These are phyloP conservation scores for Osmanthus fragrans DNA, from an alignment of 257 asterid species.

Conservation along the genomic window DNA sequence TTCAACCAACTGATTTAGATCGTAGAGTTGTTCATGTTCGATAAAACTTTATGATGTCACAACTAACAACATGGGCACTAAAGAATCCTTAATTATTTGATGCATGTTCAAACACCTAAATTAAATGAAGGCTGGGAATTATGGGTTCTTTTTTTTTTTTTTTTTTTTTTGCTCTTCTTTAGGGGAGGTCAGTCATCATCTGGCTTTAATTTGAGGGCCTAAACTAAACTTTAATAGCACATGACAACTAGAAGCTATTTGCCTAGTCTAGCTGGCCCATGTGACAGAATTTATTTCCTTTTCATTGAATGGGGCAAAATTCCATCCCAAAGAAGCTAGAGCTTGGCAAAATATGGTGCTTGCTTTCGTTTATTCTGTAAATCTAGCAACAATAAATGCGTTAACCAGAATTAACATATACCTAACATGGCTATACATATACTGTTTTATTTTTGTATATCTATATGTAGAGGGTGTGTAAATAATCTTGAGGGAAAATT, in stretches of 20 bases:
- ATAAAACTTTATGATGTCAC: background rate
- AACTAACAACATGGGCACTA: too few relatives aligned
- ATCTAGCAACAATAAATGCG: background rate
- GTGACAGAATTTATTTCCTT: background rate
- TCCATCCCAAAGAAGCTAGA: background rate
- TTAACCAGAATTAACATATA: background rate
- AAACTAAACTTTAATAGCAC: background rate
- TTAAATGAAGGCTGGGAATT: slow-evolving; percentile 16
- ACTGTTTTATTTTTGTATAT: too few relatives aligned
- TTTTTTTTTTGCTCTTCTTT: background rate
- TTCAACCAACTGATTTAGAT: background rate
- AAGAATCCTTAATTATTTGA: too few relatives aligned
- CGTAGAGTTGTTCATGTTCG: background rate
- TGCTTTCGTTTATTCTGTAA: background rate
- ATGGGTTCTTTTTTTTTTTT: slow-evolving; percentile 4
- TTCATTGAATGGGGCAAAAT: too few relatives aligned
- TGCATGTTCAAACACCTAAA: background rate
- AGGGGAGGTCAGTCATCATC: background rate
- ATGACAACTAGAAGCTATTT: background rate
- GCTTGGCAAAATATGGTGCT: background rate
- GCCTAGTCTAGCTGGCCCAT: background rate
- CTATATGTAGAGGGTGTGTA: too few relatives aligned
- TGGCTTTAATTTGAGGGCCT: background rate
- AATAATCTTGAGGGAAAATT: too few relatives aligned
- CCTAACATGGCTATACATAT: background rate